phyloP scores from a whole-genome alignment of 352 stramenopile species.

The Pythium diclinum region DNA sequence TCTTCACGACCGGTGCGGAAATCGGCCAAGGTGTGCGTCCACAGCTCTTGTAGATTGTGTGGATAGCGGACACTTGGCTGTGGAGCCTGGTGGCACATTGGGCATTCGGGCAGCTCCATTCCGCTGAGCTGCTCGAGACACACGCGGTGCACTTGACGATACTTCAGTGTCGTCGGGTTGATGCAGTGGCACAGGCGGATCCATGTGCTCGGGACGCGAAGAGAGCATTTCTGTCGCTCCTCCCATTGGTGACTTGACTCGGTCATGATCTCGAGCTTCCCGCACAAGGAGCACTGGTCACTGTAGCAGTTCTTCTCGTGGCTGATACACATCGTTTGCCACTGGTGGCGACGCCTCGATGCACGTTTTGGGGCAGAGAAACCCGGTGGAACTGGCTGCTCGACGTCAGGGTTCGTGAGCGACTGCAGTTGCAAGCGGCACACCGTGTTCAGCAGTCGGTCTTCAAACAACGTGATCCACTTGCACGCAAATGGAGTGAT shows the following conservation, averaged over 20 bases:
- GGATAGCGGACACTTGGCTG: slow-evolving; percentile 24
- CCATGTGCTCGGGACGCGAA: slow-evolving; percentile 40
- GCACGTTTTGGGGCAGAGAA: slow-evolving; percentile 2
- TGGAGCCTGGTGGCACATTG: slow-evolving; percentile 19
- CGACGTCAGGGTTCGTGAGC: slow-evolving; percentile 1
- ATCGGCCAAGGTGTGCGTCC: slow-evolving; percentile 33
- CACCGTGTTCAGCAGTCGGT: slow-evolving; percentile 18
- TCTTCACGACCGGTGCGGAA: slow-evolving; percentile 29
- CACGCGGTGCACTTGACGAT: slow-evolving; percentile 31
- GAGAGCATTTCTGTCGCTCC: slow-evolving; percentile 25
- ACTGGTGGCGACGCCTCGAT: slow-evolving; percentile 26
- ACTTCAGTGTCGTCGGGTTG: slow-evolving; percentile 27
- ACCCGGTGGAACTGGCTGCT: neutral
- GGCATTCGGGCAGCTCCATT: slow-evolving; percentile 5
- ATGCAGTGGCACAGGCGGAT: slow-evolving; percentile 39
- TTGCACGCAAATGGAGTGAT: slow-evolving; percentile 13
- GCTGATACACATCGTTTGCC: slow-evolving; percentile 28
- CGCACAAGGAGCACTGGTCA: slow-evolving; percentile 42
- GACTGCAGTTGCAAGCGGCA: slow-evolving; percentile 14
- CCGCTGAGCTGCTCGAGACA: slow-evolving; percentile 28
- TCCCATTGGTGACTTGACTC: slow-evolving; percentile 31
- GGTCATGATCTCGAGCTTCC: slow-evolving; percentile 32
- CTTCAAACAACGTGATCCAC: slow-evolving; percentile 23
- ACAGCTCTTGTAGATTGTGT: slow-evolving; percentile 29
- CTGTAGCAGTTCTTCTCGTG: slow-evolving; percentile 25